Conservation (phyloP, 805 yeast genomes). For the Lipomyces kockii region DNA sequence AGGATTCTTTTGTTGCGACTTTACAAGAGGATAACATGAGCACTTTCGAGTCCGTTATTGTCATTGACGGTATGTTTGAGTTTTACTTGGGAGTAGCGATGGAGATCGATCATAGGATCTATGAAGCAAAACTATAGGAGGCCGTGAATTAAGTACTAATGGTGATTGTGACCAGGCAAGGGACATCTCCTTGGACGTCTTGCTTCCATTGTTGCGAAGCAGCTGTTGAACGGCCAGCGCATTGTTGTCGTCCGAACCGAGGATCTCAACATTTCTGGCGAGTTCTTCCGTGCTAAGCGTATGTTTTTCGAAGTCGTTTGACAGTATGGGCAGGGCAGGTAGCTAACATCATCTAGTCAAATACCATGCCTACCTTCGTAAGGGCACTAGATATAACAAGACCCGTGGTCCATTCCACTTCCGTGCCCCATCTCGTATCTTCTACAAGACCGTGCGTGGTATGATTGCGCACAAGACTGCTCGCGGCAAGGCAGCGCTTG, state of each 20-base stretch:
- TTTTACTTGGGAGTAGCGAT: neutral
- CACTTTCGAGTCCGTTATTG: constrained; percentile 36
- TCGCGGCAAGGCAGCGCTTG: constrained; percentile 99
- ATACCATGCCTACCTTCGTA: constrained; percentile 99
- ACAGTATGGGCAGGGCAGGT: neutral
- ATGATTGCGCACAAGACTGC: constrained; percentile 99
- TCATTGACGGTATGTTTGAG: constrained; percentile 38
- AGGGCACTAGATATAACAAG: constrained; percentile 98
- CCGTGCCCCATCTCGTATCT: constrained; percentile 99
- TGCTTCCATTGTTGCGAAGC: constrained; percentile 98
- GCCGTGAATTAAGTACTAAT: neutral
- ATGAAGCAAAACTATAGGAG: neutral
- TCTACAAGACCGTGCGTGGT: constrained; percentile 99
- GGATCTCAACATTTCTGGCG: constrained; percentile 98
- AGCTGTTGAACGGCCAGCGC: constrained; percentile 96
- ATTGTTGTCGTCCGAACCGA: constrained; percentile 96
- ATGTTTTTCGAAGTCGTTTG: constrained; percentile 14
- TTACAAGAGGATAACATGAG: constrained; percentile 19
- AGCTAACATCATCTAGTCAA: constrained; percentile 55
- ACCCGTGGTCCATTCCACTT: constrained; percentile 99
- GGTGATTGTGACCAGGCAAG: constrained; percentile 51
- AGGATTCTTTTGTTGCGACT: constrained; percentile 1
- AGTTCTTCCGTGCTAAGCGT: constrained; percentile 98
- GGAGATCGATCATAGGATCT: neutral
- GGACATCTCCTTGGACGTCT: constrained; percentile 99